phyloP scores from a whole-genome alignment of 129 eudicot genomes.

The Centaurea solstitialis region DNA sequence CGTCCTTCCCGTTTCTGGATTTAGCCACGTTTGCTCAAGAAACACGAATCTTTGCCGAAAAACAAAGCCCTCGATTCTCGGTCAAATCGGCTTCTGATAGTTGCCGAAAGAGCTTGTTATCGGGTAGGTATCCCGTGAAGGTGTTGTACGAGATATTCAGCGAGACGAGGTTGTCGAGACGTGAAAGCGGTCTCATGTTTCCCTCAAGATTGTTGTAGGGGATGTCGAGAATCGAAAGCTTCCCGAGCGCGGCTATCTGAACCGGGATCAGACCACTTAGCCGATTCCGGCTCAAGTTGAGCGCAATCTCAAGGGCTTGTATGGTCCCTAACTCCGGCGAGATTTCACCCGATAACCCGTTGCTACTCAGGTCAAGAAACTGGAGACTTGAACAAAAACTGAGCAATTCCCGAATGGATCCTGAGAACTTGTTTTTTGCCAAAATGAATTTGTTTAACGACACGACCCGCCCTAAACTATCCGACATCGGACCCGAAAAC shows the following conservation, averaged over 20 bases:
- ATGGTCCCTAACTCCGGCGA: slow-evolving; percentile 53
- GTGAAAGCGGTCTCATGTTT: slow-evolving; percentile 50
- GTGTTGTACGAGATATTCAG: slow-evolving; percentile 65
- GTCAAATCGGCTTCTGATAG: slow-evolving; percentile 49
- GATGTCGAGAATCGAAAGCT: slow-evolving; percentile 70
- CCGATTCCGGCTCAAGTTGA: slow-evolving; percentile 61
- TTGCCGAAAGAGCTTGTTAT: slow-evolving; percentile 68
- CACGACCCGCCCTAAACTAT: slow-evolving; percentile 60
- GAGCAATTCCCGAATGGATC: slow-evolving; percentile 54
- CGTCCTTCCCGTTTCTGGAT: slow-evolving; percentile 24
- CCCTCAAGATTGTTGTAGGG: slow-evolving; percentile 68
- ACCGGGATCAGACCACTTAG: slow-evolving; percentile 59
- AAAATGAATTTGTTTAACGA: slow-evolving; percentile 60
- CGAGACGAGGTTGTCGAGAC: slow-evolving; percentile 61
- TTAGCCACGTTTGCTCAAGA: slow-evolving; percentile 33
- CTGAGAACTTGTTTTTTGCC: slow-evolving; percentile 53
- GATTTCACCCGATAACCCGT: slow-evolving; percentile 41
- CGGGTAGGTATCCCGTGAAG: slow-evolving; percentile 69
- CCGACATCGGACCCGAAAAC: slow-evolving; percentile 57
- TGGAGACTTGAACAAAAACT: slow-evolving; percentile 66
- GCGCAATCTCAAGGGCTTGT: slow-evolving; percentile 60
- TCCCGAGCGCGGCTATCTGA: slow-evolving; percentile 56
- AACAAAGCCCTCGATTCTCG: slow-evolving; percentile 67
- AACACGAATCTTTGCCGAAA: slow-evolving; percentile 56
- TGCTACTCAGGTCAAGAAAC: slow-evolving; percentile 70